Percentiles rank a stretch among this genome's conserved stretches.
These are phyloP conservation scores for Carex myosuroides DNA, from an alignment of 176 grass and related monocot species.

Conservation along the genomic window DNA sequence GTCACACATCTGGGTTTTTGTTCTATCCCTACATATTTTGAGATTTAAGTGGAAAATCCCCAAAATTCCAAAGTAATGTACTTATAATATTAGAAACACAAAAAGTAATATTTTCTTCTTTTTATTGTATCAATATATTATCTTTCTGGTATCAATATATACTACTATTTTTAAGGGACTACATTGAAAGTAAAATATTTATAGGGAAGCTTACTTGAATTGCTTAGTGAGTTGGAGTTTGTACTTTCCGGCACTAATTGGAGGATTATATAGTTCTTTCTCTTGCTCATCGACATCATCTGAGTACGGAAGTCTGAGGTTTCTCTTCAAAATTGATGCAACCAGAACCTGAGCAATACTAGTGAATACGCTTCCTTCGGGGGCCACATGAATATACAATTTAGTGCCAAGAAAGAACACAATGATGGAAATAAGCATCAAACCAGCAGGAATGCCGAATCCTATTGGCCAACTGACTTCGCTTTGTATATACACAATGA, in stretches of 20 bases:
- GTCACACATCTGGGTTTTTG: background rate
- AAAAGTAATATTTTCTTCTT: background rate
- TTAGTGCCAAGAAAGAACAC: slow-evolving; percentile 46
- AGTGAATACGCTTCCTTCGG: slow-evolving; percentile 51
- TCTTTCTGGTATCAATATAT: background rate
- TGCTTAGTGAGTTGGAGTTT: slow-evolving; percentile 61
- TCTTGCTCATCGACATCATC: slow-evolving; percentile 43
- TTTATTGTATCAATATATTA: background rate
- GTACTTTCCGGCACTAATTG: slow-evolving; percentile 17
- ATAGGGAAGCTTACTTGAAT: slow-evolving; percentile 12
- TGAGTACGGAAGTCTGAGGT: slow-evolving; percentile 33
- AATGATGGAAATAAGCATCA: slow-evolving; percentile 36
- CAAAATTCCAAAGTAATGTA: background rate
- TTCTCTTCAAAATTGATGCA: slow-evolving; percentile 48
- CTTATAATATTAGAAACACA: background rate
- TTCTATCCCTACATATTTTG: background rate
- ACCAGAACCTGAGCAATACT: slow-evolving; percentile 39
- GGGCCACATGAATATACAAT: slow-evolving; percentile 45
- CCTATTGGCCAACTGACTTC: slow-evolving; percentile 59
- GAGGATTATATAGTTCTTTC: slow-evolving; percentile 42
- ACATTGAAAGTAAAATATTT: background rate
- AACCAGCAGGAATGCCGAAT: slow-evolving; percentile 45
- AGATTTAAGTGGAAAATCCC: background rate
- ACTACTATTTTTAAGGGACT: background rate
- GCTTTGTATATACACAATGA: slow-evolving; percentile 55